phyloP scores from a whole-genome alignment of 2,329 filamentous ascomycete species.

The Alternaria rosae region DNA sequence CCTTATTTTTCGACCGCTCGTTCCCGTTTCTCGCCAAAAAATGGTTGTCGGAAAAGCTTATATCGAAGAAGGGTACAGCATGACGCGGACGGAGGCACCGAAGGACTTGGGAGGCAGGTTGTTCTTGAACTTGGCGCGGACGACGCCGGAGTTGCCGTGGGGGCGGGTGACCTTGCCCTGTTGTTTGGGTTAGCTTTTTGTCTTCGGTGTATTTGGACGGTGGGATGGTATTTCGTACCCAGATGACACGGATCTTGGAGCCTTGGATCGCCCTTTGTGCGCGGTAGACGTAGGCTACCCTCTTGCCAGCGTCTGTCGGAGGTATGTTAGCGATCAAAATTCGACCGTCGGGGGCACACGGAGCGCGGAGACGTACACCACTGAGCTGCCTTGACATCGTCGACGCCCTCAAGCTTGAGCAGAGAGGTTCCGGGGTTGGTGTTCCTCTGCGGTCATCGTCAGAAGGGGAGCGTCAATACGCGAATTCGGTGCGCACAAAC shows the following conservation, averaged over 20 bases:
- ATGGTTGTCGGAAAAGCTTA: conserved; percentile 61
- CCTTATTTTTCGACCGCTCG: conserved; percentile 28
- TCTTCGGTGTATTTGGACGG: background rate
- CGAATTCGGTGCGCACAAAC: conserved; percentile 14
- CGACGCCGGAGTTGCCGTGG: conserved; percentile 98
- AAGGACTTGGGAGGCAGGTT: conserved; percentile 97
- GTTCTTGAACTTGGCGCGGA: conserved; percentile 95
- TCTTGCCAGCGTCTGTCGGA: conserved; percentile 1
- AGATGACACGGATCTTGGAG: conserved; percentile 98
- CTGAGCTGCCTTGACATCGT: conserved; percentile 84
- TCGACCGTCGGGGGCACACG: conserved; percentile 50
- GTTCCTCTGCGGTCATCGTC: conserved; percentile 72
- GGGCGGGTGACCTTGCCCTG: conserved; percentile 82
- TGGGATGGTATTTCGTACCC: conserved; percentile 16
- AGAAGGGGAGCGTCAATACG: conserved; percentile 10
- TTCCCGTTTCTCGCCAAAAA: conserved; percentile 33
- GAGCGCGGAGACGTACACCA: conserved; percentile 61
- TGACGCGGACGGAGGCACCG: conserved; percentile 84
- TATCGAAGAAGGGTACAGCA: conserved; percentile 98
- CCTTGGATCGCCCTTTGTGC: conserved; percentile 93
- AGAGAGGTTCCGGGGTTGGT: conserved; percentile 88
- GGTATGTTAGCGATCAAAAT: background rate
- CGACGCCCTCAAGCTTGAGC: conserved; percentile 99
- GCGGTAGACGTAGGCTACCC: conserved; percentile 78
- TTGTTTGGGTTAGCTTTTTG: background rate